Base-by-base conservation (phyloP, 2,329 filamentous ascomycete genomes). In the Zalaria obscura region DNA sequence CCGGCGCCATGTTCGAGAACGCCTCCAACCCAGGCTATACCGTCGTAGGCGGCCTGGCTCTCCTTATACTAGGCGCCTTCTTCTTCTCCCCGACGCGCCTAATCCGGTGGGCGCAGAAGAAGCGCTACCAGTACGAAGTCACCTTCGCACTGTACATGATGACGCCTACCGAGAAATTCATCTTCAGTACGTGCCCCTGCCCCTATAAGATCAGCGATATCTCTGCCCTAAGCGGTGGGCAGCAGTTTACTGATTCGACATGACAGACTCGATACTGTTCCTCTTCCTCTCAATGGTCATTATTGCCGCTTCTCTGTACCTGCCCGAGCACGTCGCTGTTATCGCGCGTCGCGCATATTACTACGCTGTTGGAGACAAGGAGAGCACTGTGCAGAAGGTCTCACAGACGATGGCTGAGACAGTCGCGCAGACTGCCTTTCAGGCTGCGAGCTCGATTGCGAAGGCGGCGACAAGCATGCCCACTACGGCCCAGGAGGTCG, bases 101-200 rank as follows among this genome's bases (percentile, higher is more conserved):
- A 54, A 75, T 84, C 50, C 79, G 80, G 62, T 95, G 88, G 86
- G 72, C 96, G 51, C 80, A 87, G 64, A 76, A 88, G 63, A 98
- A 98, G 73, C 80, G 88, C 61, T 95, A 96, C 70, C 91, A 96
- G 70, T 87, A 96, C 60, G 91, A 98, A 68, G 89, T 96, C 61
- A 95, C 89, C 8, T 91, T 93, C 64, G 82, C 83, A 46, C 75
- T 96, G 26, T 96, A 98, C 72, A 96, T 98, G 83, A 81, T 95
- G 54, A 95, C 88, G 32, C 83, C 87, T 1, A 87, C 83, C 40
- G 91, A 98, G 70, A 94, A 94, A 63, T 89, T 94, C 65, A 80
- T 94, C 54, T 93, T 96, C 66, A 96, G 91, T 96, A 74, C 44
- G 86, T 65, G 40, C n/a, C 18, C 18, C 18, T 18, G 18, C 18